phyloP scores from a whole-genome alignment of 768 basidiomycete species.

The Mycena olivaceomarginata region DNA sequence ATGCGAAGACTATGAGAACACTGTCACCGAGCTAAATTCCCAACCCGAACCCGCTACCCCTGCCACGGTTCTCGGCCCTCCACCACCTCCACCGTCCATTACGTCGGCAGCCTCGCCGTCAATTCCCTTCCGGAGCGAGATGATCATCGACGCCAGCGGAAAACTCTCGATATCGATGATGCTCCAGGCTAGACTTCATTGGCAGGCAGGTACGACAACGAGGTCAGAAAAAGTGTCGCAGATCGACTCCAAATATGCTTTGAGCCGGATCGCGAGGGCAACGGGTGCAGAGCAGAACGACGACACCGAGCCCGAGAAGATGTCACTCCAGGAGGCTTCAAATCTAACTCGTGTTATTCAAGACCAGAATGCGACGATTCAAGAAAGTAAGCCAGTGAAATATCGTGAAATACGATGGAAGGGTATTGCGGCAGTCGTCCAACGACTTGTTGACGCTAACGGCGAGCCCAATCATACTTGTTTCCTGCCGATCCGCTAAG shows the following conservation, averaged over 20 bases:
- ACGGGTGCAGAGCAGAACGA: background rate
- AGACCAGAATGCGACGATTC: slow-evolving; percentile 14
- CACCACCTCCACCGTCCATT: no score
- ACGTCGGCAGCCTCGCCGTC: no score
- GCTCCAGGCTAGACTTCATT: slow-evolving; percentile 12
- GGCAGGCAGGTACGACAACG: slow-evolving; percentile 28
- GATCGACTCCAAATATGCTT: slow-evolving; percentile 29
- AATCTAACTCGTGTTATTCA: slow-evolving; percentile 35
- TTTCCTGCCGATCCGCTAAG: background rate
- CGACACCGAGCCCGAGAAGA: slow-evolving; percentile 27
- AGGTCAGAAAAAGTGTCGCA: slow-evolving; percentile 15
- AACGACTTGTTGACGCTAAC: background rate
- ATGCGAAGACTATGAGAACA: background rate
- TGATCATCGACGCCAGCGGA: slow-evolving; percentile 1
- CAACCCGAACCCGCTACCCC: no score
- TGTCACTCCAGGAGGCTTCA: slow-evolving; percentile 37
- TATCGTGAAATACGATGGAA: slow-evolving; percentile 37
- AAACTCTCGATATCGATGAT: slow-evolving; percentile 23
- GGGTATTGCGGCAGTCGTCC: slow-evolving; percentile 1
- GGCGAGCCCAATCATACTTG: background rate
- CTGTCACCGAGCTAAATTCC: slow-evolving; percentile 2
- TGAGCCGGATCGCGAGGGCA: slow-evolving; percentile 1
- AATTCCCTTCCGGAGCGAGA: no score
- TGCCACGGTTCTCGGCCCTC: no score
- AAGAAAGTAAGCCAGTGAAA: slow-evolving; percentile 8